These are phyloP conservation scores for Lepiota venenata DNA, from an alignment of 768 basidiomycete genomes.

Conservation along the genomic window DNA sequence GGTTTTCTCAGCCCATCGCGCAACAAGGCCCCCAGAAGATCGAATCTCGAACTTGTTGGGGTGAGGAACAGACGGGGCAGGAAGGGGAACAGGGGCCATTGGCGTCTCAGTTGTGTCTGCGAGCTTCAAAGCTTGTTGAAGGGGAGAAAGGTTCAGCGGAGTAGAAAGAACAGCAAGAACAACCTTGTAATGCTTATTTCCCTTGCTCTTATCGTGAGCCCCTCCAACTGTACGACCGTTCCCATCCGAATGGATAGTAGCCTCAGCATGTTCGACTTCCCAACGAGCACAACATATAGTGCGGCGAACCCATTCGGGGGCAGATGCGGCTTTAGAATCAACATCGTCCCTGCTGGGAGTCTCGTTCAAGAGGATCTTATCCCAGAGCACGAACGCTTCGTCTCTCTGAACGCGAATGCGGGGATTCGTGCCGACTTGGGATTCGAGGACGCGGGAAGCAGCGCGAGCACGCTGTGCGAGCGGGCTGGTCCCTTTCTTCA, in stretches of 20 bases:
- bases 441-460: conserved; percentile 86
- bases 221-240: not conserved
- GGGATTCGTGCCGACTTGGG: conserved; percentile 78
- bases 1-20: conserved; percentile 65
- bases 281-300: conserved; percentile 81
- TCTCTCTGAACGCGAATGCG: conserved; percentile 82
- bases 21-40: conserved; percentile 58
- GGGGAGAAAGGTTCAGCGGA: conserved; percentile 31
- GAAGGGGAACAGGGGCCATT: conserved; percentile 59
- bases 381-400: conserved; percentile 82
- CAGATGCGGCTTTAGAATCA: conserved; percentile 26
- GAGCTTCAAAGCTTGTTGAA: conserved; percentile 24
- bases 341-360: conserved; percentile 22
- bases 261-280: conserved; percentile 58
- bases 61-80: conserved; percentile 49
- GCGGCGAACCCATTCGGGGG: conserved; percentile 83
- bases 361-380: conserved; percentile 52
- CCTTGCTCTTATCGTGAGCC: conserved; percentile 4
- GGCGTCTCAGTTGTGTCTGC: conserved; percentile 27
- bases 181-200: conserved; percentile 39
- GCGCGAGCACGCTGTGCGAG: conserved; percentile 82
- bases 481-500: conserved; percentile 84
- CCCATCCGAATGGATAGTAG: conserved; percentile 2
- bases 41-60: conserved; percentile 62
- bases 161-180: conserved; percentile 55